Percentiles rank a stretch among this genome's conserved stretches.
Evolutionary conservation across 2,329 filamentous ascomycete species (phyloP).

Genomic region (Xylaria sp.): DNA sequence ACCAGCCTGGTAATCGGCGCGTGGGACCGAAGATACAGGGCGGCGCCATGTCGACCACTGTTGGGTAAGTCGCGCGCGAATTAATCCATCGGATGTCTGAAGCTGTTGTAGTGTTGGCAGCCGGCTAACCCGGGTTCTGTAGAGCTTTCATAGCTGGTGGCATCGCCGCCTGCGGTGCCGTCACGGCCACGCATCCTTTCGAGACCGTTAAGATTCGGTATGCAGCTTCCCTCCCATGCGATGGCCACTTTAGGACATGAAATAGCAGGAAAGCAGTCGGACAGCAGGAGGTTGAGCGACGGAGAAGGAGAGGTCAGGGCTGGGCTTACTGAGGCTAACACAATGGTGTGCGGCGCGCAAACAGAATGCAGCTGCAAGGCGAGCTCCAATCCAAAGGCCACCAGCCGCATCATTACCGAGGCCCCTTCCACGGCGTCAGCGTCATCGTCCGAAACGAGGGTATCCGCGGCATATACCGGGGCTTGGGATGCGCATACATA

Average conservation of each 20-base stretch:
- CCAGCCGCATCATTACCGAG: slow-evolving; percentile 88
- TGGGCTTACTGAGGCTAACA: slow-evolving; percentile 31
- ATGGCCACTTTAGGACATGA: not conserved
- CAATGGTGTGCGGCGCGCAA: slow-evolving; percentile 20
- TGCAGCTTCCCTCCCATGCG: slow-evolving; percentile 44
- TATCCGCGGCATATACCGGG: slow-evolving; percentile 83
- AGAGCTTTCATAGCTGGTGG: slow-evolving; percentile 95
- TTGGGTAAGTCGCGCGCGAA: slow-evolving; percentile 42
- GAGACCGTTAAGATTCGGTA: slow-evolving; percentile 99
- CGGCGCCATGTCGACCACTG: slow-evolving; percentile 48
- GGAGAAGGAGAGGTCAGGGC: not conserved
- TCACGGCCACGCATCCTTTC: slow-evolving; percentile 97
- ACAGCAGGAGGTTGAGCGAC: not conserved
- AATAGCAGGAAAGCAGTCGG: not conserved
- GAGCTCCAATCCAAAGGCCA: slow-evolving; percentile 89
- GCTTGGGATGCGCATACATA: slow-evolving; percentile 90
- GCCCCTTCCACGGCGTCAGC: slow-evolving; percentile 88
- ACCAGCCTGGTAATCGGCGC: slow-evolving; percentile 7
- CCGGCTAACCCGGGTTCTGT: slow-evolving; percentile 21
- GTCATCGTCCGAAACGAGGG: slow-evolving; percentile 95
- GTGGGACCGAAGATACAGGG: slow-evolving; percentile 35
- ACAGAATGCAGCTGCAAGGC: slow-evolving; percentile 92
- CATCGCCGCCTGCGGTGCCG: slow-evolving; percentile 95
- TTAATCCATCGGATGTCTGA: not conserved
- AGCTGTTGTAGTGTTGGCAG: not conserved